A percentile compares a stretch with the other conserved stretches of the same genome.
Conservation (phyloP, 495 filamentous ascomycete genomes). For the Umbilicaria muhlenbergii region DNA sequence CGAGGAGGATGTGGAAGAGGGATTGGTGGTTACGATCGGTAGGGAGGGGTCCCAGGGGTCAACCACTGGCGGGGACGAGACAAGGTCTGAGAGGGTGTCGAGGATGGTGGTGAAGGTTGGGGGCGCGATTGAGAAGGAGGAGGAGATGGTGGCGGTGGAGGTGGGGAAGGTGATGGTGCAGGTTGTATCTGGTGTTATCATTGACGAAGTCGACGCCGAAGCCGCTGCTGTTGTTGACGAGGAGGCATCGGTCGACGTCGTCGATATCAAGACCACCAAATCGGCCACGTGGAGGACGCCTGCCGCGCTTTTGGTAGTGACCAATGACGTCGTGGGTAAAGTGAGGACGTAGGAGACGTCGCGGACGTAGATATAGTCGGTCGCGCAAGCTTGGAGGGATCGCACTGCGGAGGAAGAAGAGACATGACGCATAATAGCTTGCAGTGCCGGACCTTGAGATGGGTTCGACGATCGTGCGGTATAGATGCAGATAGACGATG, state of each 20-base stretch:
- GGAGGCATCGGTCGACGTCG: not conserved
- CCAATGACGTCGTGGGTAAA: not conserved
- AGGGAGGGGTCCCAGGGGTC: constrained; percentile 29
- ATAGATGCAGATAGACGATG: not conserved
- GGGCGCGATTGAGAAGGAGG: too few relatives aligned
- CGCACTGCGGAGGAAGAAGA: too few relatives aligned
- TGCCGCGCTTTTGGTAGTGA: not conserved
- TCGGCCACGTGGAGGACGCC: not conserved
- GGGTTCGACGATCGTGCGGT: too few relatives aligned
- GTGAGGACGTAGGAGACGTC: not conserved
- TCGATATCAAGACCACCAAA: not conserved
- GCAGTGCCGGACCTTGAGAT: too few relatives aligned
- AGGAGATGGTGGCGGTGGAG: constrained; percentile 28
- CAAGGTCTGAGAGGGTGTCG: constrained; percentile 39
- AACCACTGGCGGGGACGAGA: constrained; percentile 37
- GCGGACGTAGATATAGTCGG: too few relatives aligned
- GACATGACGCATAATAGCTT: too few relatives aligned
- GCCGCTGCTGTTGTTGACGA: not conserved
- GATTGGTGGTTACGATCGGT: too few relatives aligned
- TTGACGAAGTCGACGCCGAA: not conserved
- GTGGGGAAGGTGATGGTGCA: constrained; percentile 17
- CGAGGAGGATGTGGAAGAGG: too few relatives aligned
- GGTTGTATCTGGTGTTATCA: not conserved
- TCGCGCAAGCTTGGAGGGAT: too few relatives aligned
- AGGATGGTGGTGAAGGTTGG: constrained; percentile 17